Evolutionary conservation across 129 eudicot species (phyloP).

Genomic region (Helianthus tuberosus): DNA sequence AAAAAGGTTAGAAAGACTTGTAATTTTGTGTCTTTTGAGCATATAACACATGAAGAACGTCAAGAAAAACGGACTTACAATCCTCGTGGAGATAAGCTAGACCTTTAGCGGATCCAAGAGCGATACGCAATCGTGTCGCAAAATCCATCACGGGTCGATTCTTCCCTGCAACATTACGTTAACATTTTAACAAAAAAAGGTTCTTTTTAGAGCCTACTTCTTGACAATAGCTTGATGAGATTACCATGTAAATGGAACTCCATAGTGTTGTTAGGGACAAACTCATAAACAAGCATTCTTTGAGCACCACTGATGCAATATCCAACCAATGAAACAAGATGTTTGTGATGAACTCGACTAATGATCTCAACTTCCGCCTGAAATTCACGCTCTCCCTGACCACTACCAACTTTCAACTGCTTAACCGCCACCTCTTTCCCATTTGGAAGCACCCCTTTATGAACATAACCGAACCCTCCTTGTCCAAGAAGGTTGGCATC

Average conservation of each 20-base stretch:
- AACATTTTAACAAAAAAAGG: not conserved
- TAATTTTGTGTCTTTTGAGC: not conserved
- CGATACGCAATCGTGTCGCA: conserved; percentile 73
- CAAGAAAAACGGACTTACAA: conserved; percentile 51
- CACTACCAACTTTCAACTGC: conserved; percentile 48
- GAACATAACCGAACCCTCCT: conserved; percentile 69
- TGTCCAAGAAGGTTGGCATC: conserved; percentile 55
- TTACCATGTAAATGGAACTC: conserved; percentile 61
- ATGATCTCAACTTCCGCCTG: conserved; percentile 62
- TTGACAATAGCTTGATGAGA: not conserved
- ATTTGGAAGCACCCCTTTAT: conserved; percentile 58
- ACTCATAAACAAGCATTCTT: conserved; percentile 69
- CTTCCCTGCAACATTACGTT: conserved; percentile 50
- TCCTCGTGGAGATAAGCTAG: conserved; percentile 92
- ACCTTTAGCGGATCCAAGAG: conserved; percentile 95
- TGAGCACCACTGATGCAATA: conserved; percentile 57
- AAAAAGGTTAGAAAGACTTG: not conserved
- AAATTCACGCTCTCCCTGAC: conserved; percentile 66
- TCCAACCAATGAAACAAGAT: conserved; percentile 63
- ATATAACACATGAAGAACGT: not conserved
- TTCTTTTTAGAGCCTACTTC: not conserved
- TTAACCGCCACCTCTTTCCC: conserved; percentile 59
- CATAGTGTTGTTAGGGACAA: conserved; percentile 59
- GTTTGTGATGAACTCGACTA: conserved; percentile 63
- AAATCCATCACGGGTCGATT: conserved; percentile 87